Evolutionary conservation across 2,329 filamentous ascomycete species (phyloP).

Genomic region (Paecilomyces sp.): DNA sequence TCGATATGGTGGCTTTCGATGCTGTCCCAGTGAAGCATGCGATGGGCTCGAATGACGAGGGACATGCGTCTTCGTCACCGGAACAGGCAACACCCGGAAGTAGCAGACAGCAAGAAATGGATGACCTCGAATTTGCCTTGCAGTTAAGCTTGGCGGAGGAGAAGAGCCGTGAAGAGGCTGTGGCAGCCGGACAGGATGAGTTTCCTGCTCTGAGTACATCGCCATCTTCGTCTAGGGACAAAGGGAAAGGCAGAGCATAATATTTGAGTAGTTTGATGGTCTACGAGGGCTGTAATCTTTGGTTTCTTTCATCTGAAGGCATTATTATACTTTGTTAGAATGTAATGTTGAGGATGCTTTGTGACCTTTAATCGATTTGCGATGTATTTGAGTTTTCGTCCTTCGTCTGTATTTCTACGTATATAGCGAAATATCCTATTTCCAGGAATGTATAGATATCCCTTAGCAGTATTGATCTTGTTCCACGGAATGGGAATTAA

Average conservation of each 20-base stretch:
- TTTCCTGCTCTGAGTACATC: constrained; percentile 20
- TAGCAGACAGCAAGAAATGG: constrained; percentile 41
- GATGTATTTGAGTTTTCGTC: neutral
- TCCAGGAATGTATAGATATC: neutral
- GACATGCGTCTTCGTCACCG: constrained; percentile 10
- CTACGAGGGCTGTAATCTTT: neutral
- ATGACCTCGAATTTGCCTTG: constrained; percentile 55
- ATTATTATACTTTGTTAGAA: neutral
- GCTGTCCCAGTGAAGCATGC: constrained; percentile 30
- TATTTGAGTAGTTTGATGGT: constrained; percentile 3
- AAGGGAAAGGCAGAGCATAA: constrained; percentile 25
- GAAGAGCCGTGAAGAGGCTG: constrained; percentile 35
- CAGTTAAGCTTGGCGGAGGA: constrained; percentile 57
- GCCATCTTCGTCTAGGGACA: constrained; percentile 18
- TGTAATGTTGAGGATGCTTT: neutral
- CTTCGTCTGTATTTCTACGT: neutral
- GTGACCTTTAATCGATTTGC: neutral
- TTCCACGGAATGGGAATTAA: too few species aligned
- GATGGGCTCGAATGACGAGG: constrained; percentile 16
- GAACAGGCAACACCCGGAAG: constrained; percentile 19
- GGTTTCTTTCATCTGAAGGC: neutral
- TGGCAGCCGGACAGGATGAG: constrained; percentile 18
- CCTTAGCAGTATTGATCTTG: too few species aligned
- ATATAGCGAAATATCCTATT: neutral
- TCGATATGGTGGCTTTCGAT: constrained; percentile 10